Conservation (phyloP, 2,329 filamentous ascomycete species). For the Hypoxylon sp. region DNA sequence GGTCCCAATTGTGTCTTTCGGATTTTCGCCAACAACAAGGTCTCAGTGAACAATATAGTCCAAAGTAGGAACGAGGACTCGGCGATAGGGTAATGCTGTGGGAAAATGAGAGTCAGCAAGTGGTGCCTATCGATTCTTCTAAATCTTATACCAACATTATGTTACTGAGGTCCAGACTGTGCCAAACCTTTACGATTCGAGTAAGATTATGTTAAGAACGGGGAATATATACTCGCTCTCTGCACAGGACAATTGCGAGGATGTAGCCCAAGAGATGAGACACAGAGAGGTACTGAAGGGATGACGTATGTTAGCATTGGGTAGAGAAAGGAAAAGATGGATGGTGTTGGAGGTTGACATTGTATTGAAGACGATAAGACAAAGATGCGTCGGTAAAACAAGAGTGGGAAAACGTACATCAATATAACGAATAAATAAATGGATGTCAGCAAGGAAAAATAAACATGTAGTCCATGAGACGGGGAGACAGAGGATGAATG, state of each 20-base stretch:
- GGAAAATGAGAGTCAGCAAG: not conserved
- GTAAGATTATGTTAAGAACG: not conserved
- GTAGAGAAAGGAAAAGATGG: not conserved
- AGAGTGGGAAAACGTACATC: too few species aligned
- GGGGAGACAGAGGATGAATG: not conserved
- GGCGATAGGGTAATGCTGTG: not conserved
- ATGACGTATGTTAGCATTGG: not conserved
- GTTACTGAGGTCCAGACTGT: not conserved
- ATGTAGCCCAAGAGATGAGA: not conserved
- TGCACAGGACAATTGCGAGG: not conserved
- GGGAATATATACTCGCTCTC: not conserved
- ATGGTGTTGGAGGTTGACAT: not conserved
- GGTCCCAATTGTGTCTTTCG: too few species aligned
- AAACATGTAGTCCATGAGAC: too few species aligned
- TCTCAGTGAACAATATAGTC: too few species aligned
- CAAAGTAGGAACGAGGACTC: not conserved
- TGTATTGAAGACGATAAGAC: not conserved
- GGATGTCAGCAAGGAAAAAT: too few species aligned
- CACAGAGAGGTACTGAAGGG: not conserved
- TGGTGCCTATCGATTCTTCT: not conserved
- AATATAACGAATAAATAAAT: too few species aligned
- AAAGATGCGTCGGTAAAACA: too few species aligned
- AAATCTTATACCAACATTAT: not conserved
- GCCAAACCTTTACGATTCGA: not conserved
- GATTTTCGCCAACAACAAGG: too few species aligned